Percentiles rank a stretch among this genome's conserved stretches.
phyloP scores from a whole-genome alignment of 129 eudicot species.

The Gnaphalium uliginosum region DNA sequence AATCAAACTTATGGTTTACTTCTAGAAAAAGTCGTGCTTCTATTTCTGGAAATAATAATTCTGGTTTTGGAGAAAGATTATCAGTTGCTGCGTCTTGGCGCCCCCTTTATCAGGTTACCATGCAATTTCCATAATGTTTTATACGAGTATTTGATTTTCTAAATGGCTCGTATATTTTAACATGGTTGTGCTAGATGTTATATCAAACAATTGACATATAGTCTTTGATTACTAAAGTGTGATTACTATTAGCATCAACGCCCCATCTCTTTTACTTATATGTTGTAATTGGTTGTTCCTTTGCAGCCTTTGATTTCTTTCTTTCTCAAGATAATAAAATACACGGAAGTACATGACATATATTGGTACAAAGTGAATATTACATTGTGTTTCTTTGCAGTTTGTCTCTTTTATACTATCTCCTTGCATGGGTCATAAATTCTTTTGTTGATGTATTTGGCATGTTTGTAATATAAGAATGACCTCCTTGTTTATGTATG shows the following conservation, averaged over 20 bases:
- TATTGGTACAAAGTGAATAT: too few species aligned
- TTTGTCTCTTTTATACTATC: neutral
- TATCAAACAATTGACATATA: neutral
- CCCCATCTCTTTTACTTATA: neutral
- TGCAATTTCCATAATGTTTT: neutral
- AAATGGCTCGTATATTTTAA: neutral
- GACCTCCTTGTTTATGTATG: slow-evolving; percentile 16
- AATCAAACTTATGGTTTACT: slow-evolving; percentile 74
- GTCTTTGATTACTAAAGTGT: neutral
- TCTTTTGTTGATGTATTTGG: neutral
- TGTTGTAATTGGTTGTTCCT: slow-evolving; percentile 22
- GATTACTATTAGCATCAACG: neutral
- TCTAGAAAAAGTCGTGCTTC: slow-evolving; percentile 76
- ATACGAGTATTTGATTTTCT: slow-evolving; percentile 21
- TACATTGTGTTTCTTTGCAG: too few species aligned
- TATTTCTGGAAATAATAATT: slow-evolving; percentile 65
- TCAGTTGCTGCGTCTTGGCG: slow-evolving; percentile 84
- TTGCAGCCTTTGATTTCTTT: slow-evolving; percentile 87
- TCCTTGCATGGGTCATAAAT: slow-evolving; percentile 4
- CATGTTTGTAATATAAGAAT: neutral
- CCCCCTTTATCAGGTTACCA: slow-evolving; percentile 83
- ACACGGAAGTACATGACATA: too few species aligned
- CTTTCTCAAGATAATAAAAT: slow-evolving; percentile 85
- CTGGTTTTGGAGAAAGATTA: slow-evolving; percentile 78
- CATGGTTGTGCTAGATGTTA: slow-evolving; percentile 8